Conservation (phyloP, 2,329 filamentous ascomycete species). For the Penicillium sp. region DNA sequence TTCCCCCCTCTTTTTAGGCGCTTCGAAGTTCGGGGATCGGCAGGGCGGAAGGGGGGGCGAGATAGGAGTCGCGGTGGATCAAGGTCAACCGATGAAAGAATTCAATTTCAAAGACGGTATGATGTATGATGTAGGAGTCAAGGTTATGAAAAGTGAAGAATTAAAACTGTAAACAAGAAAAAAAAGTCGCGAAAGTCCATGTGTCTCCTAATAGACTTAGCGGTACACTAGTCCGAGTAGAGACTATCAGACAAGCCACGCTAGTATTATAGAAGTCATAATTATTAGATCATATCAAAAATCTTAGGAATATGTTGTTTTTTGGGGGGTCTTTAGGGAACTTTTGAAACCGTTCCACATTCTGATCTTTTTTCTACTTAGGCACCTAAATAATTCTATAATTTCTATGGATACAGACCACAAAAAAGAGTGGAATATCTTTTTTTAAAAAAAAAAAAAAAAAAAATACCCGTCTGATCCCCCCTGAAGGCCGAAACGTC, state of each 20-base stretch:
- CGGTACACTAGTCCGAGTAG: conserved; percentile 13
- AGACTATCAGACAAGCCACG: conserved; percentile 7
- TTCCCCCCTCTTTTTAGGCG: conserved; percentile 22
- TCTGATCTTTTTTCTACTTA: not conserved
- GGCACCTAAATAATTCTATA: not conserved
- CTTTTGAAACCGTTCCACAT: not conserved
- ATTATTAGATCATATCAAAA: not conserved
- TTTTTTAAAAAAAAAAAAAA: not conserved
- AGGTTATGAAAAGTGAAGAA: not conserved
- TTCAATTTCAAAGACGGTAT: not conserved
- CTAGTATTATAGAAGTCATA: conserved; percentile 3
- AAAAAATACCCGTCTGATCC: conserved; percentile 2
- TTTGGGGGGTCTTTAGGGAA: not conserved
- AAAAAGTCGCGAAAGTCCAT: not conserved
- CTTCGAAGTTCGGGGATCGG: conserved; percentile 19
- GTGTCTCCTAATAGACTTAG: conserved; percentile 10
- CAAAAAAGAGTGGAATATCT: not conserved
- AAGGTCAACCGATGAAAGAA: conserved; percentile 6
- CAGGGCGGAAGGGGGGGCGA: conserved; percentile 17
- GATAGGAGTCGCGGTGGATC: conserved; percentile 11
- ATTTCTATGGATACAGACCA: not conserved
- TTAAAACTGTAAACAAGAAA: not conserved
- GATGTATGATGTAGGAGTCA: not conserved
- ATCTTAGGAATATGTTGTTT: not conserved
- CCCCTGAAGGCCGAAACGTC: conserved; percentile 9